Evolutionary conservation across 352 stramenopile species (phyloP).

Genomic region (Phytophthora sojae): DNA sequence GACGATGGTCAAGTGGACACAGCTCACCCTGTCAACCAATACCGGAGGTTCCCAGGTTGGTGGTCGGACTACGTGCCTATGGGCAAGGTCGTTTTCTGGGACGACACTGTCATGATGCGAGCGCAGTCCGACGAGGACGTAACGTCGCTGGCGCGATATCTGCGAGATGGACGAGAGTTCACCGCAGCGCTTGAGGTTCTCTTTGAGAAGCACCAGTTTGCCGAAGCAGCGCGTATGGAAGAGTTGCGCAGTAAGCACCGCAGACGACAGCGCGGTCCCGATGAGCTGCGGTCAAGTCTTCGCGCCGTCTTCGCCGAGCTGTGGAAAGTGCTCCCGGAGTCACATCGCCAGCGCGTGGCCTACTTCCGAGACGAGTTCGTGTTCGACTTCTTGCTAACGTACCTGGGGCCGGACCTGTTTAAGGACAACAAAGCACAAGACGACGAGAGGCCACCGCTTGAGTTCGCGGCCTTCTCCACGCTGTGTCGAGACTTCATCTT

Average conservation of each 20-base stretch:
- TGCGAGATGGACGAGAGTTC: slow-evolving; percentile 57
- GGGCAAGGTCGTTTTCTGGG: slow-evolving; percentile 73
- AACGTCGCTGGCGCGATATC: slow-evolving; percentile 45
- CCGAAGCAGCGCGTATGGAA: slow-evolving; percentile 76
- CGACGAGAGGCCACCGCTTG: slow-evolving; percentile 45
- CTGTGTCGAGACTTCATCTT: slow-evolving; percentile 73
- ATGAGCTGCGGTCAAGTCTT: slow-evolving; percentile 56
- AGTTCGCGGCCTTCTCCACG: slow-evolving; percentile 64
- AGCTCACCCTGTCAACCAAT: slow-evolving; percentile 50
- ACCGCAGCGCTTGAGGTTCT: slow-evolving; percentile 63
- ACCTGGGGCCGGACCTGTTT: slow-evolving; percentile 50
- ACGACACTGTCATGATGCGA: slow-evolving; percentile 66
- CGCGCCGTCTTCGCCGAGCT: slow-evolving; percentile 57
- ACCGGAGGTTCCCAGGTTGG: slow-evolving; percentile 58
- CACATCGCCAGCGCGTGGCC: slow-evolving; percentile 53
- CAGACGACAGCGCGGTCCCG: slow-evolving; percentile 43
- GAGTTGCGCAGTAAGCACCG: slow-evolving; percentile 66
- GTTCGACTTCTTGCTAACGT: slow-evolving; percentile 58
- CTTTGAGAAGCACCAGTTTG: slow-evolving; percentile 83
- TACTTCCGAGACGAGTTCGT: slow-evolving; percentile 76
- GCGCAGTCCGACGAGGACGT: slow-evolving; percentile 64
- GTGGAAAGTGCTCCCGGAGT: slow-evolving; percentile 63
- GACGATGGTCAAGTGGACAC: slow-evolving; percentile 37
- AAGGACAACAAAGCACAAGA: slow-evolving; percentile 13
- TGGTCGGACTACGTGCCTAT: slow-evolving; percentile 70